Conservation (phyloP, 2,329 filamentous ascomycete genomes). For the Sporothrix mexicana region DNA sequence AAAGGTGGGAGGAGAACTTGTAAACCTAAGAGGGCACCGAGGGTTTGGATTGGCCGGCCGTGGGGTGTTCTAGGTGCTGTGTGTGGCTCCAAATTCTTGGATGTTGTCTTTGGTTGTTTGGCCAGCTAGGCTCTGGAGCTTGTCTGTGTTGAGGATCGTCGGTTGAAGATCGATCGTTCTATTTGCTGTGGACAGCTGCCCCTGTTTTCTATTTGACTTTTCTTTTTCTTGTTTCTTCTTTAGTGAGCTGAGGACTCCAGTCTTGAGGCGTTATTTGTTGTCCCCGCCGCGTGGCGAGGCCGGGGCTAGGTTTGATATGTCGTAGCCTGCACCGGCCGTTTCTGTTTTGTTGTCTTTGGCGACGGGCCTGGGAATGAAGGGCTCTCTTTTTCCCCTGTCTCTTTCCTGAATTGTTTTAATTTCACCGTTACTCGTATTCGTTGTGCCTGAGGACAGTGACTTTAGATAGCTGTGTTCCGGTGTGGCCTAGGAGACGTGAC, state of each 20-base stretch:
- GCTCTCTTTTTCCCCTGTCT: background rate
- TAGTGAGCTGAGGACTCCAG: background rate
- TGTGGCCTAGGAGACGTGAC: background rate
- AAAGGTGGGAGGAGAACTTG: background rate
- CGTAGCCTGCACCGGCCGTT: conserved; percentile 1
- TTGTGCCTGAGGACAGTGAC: background rate
- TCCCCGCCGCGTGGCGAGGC: conserved; percentile 23
- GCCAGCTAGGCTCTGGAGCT: background rate
- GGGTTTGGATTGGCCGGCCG: conserved; percentile 11
- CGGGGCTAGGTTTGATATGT: conserved; percentile 5
- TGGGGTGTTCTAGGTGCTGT: background rate
- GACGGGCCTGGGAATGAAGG: background rate
- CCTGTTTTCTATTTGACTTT: background rate
- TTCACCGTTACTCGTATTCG: background rate
- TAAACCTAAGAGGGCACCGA: background rate
- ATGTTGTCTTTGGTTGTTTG: background rate
- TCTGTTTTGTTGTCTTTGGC: background rate
- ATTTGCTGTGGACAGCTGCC: background rate
- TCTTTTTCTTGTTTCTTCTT: background rate
- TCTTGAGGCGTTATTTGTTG: background rate
- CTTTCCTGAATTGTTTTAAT: background rate
- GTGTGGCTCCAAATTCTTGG: too few species aligned
- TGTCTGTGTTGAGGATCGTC: conserved; percentile 15
- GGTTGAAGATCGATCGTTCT: conserved; percentile 1
- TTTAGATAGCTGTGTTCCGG: background rate